Evolutionary conservation across 768 basidiomycete species (phyloP).

Genomic region (Amanita thiersii): DNA sequence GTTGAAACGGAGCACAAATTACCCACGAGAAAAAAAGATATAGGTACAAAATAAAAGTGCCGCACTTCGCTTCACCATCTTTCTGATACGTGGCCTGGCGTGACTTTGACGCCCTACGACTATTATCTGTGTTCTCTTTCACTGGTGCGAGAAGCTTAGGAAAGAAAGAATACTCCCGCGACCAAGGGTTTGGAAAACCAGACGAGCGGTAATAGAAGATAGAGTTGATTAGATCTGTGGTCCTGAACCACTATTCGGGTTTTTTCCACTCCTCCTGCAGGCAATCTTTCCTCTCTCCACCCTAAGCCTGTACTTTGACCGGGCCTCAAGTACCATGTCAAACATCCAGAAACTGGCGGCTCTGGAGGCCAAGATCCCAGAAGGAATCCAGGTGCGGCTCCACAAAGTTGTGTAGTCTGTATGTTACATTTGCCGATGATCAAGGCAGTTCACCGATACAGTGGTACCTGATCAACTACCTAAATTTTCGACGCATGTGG

Average conservation of each 20-base stretch:
- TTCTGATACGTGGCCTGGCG: not conserved
- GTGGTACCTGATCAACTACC: conserved; percentile 37
- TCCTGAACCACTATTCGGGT: not conserved
- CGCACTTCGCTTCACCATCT: not conserved
- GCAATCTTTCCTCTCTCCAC: too few species aligned
- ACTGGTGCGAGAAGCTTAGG: too few species aligned
- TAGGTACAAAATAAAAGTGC: not conserved
- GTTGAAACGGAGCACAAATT: not conserved
- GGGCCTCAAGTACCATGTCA: not conserved
- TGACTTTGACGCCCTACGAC: not conserved
- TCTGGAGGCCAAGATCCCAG: not conserved
- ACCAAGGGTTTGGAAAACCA: not conserved
- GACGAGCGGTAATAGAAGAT: not conserved
- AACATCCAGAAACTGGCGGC: not conserved
- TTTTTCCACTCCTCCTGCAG: not conserved
- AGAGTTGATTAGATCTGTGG: not conserved
- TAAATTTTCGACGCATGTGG: conserved; percentile 24
- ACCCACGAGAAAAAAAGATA: not conserved
- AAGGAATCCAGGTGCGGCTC: not conserved
- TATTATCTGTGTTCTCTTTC: not conserved
- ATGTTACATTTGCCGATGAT: not conserved
- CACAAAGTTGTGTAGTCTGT: not conserved
- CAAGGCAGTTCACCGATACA: conserved; percentile 35
- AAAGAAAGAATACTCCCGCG: not conserved
- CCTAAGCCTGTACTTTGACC: not conserved